Evolutionary conservation across 306 rosid species (phyloP), one percentile per base, ranked within the genome.

Genomic region (Casuarina glauca): DNA sequence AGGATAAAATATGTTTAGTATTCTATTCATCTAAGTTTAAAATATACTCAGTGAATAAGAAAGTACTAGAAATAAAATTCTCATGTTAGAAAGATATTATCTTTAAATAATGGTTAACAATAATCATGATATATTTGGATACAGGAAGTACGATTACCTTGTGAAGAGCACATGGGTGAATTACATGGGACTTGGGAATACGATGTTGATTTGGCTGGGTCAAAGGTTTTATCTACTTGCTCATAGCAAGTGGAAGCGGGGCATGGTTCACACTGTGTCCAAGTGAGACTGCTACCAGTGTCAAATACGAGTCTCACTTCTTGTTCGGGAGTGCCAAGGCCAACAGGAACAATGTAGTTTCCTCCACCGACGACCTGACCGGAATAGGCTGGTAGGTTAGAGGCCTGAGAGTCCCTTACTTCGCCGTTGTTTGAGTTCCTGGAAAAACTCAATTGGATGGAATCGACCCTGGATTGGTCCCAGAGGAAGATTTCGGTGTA

Each of bases 241-340:
- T 72, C 35, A 61, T 89, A 93, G 76, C 97, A 93, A 2, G 96
- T 89, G 96, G 96, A 93, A 19, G 96, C 88, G 15, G 89, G 84
- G 49, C 86, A 26, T 26, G 32, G 32, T 26, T 26, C 32, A 26
- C 32, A 26, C 32, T 26, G 32, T 26, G 32, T 26, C 32, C 32
- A 26, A 26, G 32, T 26, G 32, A 26, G 32, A 26, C 32, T 26
- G 32, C 32, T 26, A 26, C 92, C 94, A 0, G 96, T 91, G 58
- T 93, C 96, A 74, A 93, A 91, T 15, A 78, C 41, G 3, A 93
- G 93, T 0, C 94, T 84, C 13, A 90, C 53, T 6, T 82, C 76
- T 7, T 44, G 86, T 50, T 81, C 84, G 0, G 97, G 97, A 8
- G 89, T 83, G 0, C 97, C 97, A 6, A 93, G 61, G 0, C 88